Conservation (phyloP, 805 yeast species). For the Metschnikowia continentalis region DNA sequence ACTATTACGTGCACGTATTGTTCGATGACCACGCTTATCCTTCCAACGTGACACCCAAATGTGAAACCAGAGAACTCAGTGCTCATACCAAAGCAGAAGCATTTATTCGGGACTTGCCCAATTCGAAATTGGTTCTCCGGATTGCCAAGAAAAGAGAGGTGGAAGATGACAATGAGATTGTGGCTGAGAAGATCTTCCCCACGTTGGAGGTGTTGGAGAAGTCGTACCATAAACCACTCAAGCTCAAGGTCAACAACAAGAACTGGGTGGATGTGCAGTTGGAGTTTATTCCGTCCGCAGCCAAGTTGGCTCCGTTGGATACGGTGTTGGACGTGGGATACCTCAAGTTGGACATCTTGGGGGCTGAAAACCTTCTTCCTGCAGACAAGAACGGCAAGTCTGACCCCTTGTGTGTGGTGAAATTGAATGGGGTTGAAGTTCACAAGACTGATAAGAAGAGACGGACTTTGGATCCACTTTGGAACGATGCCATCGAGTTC, state of each 20-base stretch:
- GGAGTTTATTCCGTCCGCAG: slow-evolving; percentile 58
- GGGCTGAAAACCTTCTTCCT: slow-evolving; percentile 51
- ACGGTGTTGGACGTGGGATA: slow-evolving; percentile 66
- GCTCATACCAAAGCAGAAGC: slow-evolving; percentile 50
- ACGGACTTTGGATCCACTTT: slow-evolving; percentile 66
- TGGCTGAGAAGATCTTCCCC: slow-evolving; percentile 45
- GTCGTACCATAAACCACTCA: slow-evolving; percentile 44
- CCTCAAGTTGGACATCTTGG: slow-evolving; percentile 51
- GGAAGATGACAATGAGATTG: slow-evolving; percentile 43
- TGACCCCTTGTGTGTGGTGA: slow-evolving; percentile 61
- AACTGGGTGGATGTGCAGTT: slow-evolving; percentile 45
- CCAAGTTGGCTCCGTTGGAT: slow-evolving; percentile 53
- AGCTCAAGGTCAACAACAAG: slow-evolving; percentile 39
- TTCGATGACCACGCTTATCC: slow-evolving; percentile 66
- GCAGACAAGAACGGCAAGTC: slow-evolving; percentile 74
- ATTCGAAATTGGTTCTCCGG: slow-evolving; percentile 56
- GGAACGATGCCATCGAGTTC: slow-evolving; percentile 65
- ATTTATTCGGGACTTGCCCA: slow-evolving; percentile 66
- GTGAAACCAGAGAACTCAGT: slow-evolving; percentile 42
- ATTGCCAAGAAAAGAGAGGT: slow-evolving; percentile 50
- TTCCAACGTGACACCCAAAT: slow-evolving; percentile 47
- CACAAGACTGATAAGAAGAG: slow-evolving; percentile 59
- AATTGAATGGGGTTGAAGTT: slow-evolving; percentile 49
- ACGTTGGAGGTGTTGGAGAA: slow-evolving; percentile 53
- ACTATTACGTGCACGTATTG: slow-evolving; percentile 51